phyloP scores from a whole-genome alignment of 2,329 filamentous ascomycete genomes.

The Penicillium sp. region DNA sequence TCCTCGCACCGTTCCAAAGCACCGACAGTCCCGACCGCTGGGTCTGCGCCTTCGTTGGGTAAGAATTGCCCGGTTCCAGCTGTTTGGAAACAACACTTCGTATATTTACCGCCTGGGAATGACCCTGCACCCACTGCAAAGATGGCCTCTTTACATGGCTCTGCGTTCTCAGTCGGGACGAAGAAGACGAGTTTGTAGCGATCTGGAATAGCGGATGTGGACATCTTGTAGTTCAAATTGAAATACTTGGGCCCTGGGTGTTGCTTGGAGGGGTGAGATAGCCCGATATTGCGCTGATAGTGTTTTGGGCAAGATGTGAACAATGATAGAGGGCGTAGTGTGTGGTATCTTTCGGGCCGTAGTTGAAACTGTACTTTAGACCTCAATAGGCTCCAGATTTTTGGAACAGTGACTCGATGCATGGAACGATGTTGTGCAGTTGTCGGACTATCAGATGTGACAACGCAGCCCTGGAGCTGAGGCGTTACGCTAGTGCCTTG shows the following conservation, averaged over 20 bases:
- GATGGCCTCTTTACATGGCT: conserved; percentile 45
- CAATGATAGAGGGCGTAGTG: neutral
- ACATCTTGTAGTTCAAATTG: conserved; percentile 23
- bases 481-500: conserved; percentile 2
- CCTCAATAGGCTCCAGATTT: neutral
- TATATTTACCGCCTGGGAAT: conserved; percentile 46
- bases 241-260: neutral
- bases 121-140: conserved; percentile 45
- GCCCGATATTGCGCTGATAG: neutral
- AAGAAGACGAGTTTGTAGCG: conserved; percentile 50
- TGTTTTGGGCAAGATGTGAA: neutral
- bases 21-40: conserved; percentile 44
- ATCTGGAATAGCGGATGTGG: conserved; percentile 22
- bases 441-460: conserved; percentile 1
- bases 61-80: conserved; percentile 46
- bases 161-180: conserved; percentile 41
- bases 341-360: neutral
- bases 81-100: conserved; percentile 43
- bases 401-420: neutral
- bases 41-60: conserved; percentile 41
- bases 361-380: neutral
- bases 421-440: neutral
- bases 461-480: neutral
- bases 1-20: conserved; percentile 44
- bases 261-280: neutral